These are phyloP conservation scores for Brassica napus DNA, from an alignment of 345 rosid genomes.

Conservation along the genomic window Da-Ae NC_063449.1:5850501-5851000, in stretches of 20 bases:
- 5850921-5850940: neutral
- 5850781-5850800: neutral
- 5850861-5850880: neutral
- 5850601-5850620: neutral
- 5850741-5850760: neutral
- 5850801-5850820: neutral
- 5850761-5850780: neutral
- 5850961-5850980: too few relatives aligned
- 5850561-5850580: slow-evolving; percentile 14
- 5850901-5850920: neutral
- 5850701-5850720: neutral
- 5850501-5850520: slow-evolving; percentile 12
- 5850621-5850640: neutral
- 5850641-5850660: neutral
- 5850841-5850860: neutral
- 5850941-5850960: too few relatives aligned
- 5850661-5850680: neutral
- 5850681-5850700: neutral
- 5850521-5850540: slow-evolving; percentile 32
- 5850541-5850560: slow-evolving; percentile 15
- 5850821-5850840: neutral
- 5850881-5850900: neutral
- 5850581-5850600: neutral
- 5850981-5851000: neutral
- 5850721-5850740: neutral